Evolutionary conservation across 176 grass and related monocot species (phyloP).

Genomic region (Oryza meridionalis): DNA sequence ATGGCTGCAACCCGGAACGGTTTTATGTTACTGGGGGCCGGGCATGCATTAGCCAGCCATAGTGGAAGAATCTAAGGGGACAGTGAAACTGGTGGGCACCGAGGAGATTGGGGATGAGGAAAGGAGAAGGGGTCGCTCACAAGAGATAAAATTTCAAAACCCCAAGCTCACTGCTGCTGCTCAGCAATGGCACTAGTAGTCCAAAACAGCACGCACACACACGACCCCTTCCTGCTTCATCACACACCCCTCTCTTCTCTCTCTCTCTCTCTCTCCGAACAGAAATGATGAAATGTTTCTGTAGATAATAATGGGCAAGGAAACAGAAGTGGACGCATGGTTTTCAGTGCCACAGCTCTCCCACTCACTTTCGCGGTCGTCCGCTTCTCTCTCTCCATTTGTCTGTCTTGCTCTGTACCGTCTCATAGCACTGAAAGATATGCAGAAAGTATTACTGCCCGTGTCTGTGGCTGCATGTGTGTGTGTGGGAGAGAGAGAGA

Average conservation of each 20-base stretch:
- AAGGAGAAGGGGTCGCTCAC: not conserved
- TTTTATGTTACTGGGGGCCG: not conserved
- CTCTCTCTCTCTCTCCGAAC: conserved; percentile 1
- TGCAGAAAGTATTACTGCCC: conserved; percentile 52
- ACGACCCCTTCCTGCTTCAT: not conserved
- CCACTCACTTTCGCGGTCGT: conserved; percentile 3
- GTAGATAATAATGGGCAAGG: conserved; percentile 41
- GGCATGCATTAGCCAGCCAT: not conserved
- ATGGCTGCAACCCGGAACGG: not conserved
- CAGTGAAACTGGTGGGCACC: conserved; percentile 5
- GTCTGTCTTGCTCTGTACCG: not conserved
- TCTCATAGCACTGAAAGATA: conserved; percentile 44
- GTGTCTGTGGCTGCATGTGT: conserved; percentile 39
- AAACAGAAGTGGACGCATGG: not conserved
- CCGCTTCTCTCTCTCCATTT: not conserved
- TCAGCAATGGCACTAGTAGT: conserved; percentile 31
- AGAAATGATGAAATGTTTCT: conserved; percentile 41
- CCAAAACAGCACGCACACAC: conserved; percentile 43
- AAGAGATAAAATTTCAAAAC: conserved; percentile 19
- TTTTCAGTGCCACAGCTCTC: not conserved
- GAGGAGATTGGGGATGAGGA: not conserved
- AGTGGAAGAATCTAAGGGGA: conserved; percentile 7
- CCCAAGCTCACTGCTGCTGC: conserved; percentile 27
- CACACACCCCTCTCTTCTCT: not conserved
- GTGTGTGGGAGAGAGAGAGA: not conserved